Base-by-base conservation (phyloP, 2,329 filamentous ascomycete species). In the Plenodomus biglobosus region DNA sequence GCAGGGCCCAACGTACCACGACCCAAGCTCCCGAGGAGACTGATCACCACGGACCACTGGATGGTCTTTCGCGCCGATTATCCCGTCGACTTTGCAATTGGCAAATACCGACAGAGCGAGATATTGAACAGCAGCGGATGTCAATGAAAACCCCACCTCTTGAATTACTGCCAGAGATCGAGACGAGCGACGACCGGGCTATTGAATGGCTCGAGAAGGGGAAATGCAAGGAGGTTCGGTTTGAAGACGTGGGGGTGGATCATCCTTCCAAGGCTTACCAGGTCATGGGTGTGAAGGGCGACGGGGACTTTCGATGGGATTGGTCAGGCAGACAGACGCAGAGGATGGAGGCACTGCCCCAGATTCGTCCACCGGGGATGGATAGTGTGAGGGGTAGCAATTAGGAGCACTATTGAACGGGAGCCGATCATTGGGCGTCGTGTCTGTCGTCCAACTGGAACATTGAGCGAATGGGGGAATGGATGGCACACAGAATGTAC, bases 151-250 rank as follows among this genome's bases (percentile, higher is more conserved):
- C 45, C 5, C 51, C 49, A 15, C 45, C 48, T 15, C 50, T 55
- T n/a, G 45, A 59, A 41, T 19, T 53, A 17, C 37, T 53, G 4
- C 44, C 49, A 1, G 40, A 52, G 20, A 58, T 57, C 13, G 46
- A 45, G 8, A 55, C 52, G 19, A 55, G 38, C 17, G 55, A 48
- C n/a, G 53, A 59, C 2, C 54, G 48, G 37, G 54, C 56, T 11
- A 52, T 51, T 22, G 44, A 53, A 27, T 62, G 59, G 59, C 20
- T 61, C 36, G 54, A 59, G n/a, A 44, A 45, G 18, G 53, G 54
- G 8, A 48, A 43, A 32, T 32, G 27, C 27, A 32, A 32, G 27
- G 27, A 32, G 15, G 27, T 32, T 32, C 27, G 27, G 15, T 32
- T 32, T 15, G 49, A 42, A 10, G 47, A 53, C 36, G 17, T 51